A percentile compares a stretch with the other conserved stretches of the same genome.
Evolutionary conservation across 2,329 filamentous ascomycete species (phyloP).

Genomic region (Penicillium corylophilum): DNA sequence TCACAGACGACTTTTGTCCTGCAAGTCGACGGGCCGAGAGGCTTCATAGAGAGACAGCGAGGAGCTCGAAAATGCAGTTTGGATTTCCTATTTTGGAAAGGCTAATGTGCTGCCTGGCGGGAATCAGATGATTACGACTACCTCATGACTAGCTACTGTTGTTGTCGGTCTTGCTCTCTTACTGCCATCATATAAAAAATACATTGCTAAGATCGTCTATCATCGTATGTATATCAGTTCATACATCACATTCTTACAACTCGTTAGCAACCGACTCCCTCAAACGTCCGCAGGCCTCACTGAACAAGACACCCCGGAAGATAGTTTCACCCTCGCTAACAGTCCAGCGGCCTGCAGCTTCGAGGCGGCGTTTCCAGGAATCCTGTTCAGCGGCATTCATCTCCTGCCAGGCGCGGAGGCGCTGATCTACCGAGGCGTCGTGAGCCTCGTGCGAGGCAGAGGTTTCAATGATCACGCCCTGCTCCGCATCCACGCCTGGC

Average conservation of each 20-base stretch:
- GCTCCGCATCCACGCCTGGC: conserved; percentile 16
- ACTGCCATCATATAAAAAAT: not conserved
- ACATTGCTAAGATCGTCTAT: not conserved
- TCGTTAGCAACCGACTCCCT: conserved; percentile 14
- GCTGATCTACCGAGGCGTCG: conserved; percentile 9
- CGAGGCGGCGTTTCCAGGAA: conserved; percentile 68
- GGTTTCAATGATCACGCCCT: conserved; percentile 26
- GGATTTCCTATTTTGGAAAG: not conserved
- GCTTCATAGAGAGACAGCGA: not conserved
- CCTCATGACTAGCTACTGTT: too few species aligned
- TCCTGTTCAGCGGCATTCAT: conserved; percentile 61
- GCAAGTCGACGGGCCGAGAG: too few species aligned
- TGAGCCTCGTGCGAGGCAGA: conserved; percentile 3
- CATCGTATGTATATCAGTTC: not conserved
- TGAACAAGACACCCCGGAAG: conserved; percentile 75
- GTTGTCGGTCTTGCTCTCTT: not conserved
- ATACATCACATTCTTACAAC: conserved; percentile 4
- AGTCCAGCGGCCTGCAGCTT: conserved; percentile 74
- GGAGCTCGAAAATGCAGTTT: not conserved
- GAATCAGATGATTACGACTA: too few species aligned
- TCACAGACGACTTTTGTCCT: too few species aligned
- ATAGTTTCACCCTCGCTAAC: conserved; percentile 74
- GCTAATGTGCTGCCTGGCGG: too few species aligned
- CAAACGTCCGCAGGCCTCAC: conserved; percentile 52
- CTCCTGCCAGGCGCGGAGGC: conserved; percentile 63